Percentiles rank a stretch among this genome's conserved stretches.
Conservation (phyloP, 306 rosid species). For the peach (Prunus persica) region Prunus_persica_NCBIv2 NC_034009.1:8128501-8129000, state of each 20-base stretch:
- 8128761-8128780: slow-evolving; percentile 27
- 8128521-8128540: not conserved
- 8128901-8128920: slow-evolving; percentile 92
- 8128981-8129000: slow-evolving; percentile 10
- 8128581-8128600: not conserved
- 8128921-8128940: slow-evolving; percentile 99
- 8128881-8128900: slow-evolving; percentile 95
- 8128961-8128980: not conserved
- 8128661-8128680: slow-evolving; percentile 94
- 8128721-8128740: slow-evolving; percentile 85
- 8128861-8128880: slow-evolving; percentile 98
- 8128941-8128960: slow-evolving; percentile 27
- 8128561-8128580: not conserved
- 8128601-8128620: not conserved
- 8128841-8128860: slow-evolving; percentile 92
- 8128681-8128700: slow-evolving; percentile 99
- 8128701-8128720: slow-evolving; percentile 98
- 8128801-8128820: not conserved
- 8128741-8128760: slow-evolving; percentile 74
- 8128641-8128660: slow-evolving; percentile 98
- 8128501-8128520: not conserved
- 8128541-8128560: not conserved
- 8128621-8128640: slow-evolving; percentile 3
- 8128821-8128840: slow-evolving; percentile 51
- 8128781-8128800: not conserved